Percentiles rank a stretch among this genome's conserved stretches.
Conservation (phyloP, 2,329 filamentous ascomycete genomes). For the Parastagonospora avenae region DNA sequence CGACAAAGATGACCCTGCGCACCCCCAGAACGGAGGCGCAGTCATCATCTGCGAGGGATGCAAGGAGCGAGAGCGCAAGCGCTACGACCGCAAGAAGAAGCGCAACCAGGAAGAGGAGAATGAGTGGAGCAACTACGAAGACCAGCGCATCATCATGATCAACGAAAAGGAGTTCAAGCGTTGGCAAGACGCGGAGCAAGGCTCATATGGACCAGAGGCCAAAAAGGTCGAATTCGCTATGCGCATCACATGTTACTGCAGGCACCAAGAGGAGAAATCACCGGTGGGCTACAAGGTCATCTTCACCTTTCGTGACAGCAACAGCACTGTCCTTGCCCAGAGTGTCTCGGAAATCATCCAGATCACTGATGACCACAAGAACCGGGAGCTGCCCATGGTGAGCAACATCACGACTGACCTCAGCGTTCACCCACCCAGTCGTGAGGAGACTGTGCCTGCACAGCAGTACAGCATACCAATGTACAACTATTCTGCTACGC, state of each 20-base stretch:
- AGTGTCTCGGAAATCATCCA: conserved; percentile 80
- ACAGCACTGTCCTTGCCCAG: conserved; percentile 79
- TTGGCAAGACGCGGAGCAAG: conserved; percentile 34
- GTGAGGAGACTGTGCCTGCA: conserved; percentile 16
- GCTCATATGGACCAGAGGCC: conserved; percentile 45
- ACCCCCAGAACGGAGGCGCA: conserved; percentile 86
- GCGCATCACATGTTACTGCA: conserved; percentile 96
- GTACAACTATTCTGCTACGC: conserved; percentile 29
- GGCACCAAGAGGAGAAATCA: conserved; percentile 90
- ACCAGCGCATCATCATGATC: conserved; percentile 51
- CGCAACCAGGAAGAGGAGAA: conserved; percentile 86
- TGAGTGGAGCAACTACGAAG: conserved; percentile 65
- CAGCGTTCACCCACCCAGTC: conserved; percentile 19
- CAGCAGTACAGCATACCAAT: conserved; percentile 19
- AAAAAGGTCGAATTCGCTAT: conserved; percentile 86
- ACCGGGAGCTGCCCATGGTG: conserved; percentile 34
- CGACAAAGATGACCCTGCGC: conserved; percentile 67
- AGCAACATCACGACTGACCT: conserved; percentile 27
- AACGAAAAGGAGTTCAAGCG: conserved; percentile 47
- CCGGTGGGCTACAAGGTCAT: conserved; percentile 80
- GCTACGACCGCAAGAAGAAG: conserved; percentile 92
- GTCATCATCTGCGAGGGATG: conserved; percentile 92
- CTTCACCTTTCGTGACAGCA: conserved; percentile 87
- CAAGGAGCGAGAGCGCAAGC: conserved; percentile 87
- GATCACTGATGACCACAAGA: conserved; percentile 98